These are phyloP conservation scores for Tylopilus plumbeoviolaceoides DNA, from an alignment of 768 basidiomycete genomes.

Conservation along the genomic window DNA sequence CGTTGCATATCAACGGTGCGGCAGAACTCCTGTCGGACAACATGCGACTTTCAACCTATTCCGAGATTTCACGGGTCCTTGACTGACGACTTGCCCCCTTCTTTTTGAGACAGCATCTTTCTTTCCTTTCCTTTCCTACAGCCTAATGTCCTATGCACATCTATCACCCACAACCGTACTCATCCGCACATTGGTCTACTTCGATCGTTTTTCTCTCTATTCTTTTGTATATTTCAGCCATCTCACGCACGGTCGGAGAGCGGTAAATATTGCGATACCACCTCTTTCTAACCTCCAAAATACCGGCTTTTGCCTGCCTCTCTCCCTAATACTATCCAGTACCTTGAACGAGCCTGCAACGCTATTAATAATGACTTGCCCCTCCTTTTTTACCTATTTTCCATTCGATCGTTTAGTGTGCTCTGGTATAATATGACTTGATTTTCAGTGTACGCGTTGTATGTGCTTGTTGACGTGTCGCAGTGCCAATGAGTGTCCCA, in stretches of 20 bases:
- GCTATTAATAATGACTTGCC: neutral
- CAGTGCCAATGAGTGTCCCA: neutral
- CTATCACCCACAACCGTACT: neutral
- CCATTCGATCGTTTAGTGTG: neutral
- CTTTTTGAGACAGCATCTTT: neutral
- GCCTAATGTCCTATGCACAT: neutral
- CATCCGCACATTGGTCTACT: neutral
- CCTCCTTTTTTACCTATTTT: neutral
- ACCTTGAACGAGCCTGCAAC: neutral
- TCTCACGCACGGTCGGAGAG: constrained; percentile 6
- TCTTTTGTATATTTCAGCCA: constrained; percentile 7
- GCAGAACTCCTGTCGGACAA: constrained; percentile 41
- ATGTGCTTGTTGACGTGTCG: constrained; percentile 27
- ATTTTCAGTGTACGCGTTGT: constrained; percentile 14
- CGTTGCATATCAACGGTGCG: constrained; percentile 48
- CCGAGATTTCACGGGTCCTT: constrained; percentile 13
- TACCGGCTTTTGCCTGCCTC: neutral
- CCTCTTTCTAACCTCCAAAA: too few relatives aligned
- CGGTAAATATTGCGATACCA: constrained; percentile 9
- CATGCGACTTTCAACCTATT: constrained; percentile 35
- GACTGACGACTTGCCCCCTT: neutral
- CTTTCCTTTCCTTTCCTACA: neutral
- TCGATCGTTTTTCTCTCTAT: neutral
- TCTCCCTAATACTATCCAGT: neutral
- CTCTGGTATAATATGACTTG: neutral